Percentiles rank a stretch among this genome's conserved stretches.
phyloP scores from a whole-genome alignment of 140 eudicot genomes.

The Stevia rebaudiana region DNA sequence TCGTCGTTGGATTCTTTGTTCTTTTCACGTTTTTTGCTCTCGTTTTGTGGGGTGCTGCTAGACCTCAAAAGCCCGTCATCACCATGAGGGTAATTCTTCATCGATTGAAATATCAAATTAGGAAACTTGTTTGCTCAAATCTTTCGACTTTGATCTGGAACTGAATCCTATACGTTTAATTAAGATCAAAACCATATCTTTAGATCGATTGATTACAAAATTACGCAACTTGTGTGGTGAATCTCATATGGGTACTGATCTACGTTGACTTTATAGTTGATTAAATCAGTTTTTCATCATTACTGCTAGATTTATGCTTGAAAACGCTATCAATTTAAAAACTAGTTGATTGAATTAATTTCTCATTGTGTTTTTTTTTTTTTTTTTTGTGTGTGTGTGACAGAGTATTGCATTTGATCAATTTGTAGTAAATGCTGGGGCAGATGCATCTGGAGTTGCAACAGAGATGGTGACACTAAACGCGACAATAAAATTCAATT shows the following conservation, averaged over 20 bases:
- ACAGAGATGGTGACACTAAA: constrained; percentile 81
- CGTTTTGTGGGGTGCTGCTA: constrained; percentile 84
- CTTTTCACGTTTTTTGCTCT: constrained; percentile 73
- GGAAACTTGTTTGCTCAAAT: background rate
- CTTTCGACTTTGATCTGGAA: background rate
- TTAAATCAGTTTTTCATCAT: too few species aligned
- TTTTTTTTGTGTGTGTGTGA: too few species aligned
- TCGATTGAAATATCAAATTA: background rate
- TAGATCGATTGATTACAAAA: background rate
- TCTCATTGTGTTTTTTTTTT: background rate
- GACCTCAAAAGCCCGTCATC: constrained; percentile 74
- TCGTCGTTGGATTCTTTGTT: constrained; percentile 65
- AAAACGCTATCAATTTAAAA: background rate
- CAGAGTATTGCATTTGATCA: constrained; percentile 76
- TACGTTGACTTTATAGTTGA: background rate
- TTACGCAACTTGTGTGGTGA: background rate
- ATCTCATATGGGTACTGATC: background rate
- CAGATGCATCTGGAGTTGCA: constrained; percentile 70
- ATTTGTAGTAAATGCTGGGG: constrained; percentile 75
- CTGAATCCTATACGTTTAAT: background rate
- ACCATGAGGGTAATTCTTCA: constrained; percentile 57
- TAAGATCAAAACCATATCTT: background rate
- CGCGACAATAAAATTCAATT: constrained; percentile 54
- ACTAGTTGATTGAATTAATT: background rate
- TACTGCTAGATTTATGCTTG: background rate